phyloP scores from a whole-genome alignment of 345 rosid species.

The Euphorbia tirucalli region DNA sequence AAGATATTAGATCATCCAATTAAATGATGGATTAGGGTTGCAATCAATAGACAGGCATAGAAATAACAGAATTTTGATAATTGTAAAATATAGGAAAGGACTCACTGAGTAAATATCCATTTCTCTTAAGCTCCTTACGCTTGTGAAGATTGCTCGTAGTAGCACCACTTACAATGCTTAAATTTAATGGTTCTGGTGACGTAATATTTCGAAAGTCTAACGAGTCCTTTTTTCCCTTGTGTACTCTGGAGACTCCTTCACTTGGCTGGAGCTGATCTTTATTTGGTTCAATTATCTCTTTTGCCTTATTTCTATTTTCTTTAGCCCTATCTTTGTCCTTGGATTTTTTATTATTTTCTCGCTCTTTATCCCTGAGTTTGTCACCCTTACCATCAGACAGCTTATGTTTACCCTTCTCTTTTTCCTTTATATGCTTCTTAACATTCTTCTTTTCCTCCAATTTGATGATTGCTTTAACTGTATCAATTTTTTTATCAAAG shows the following conservation, averaged over 20 bases:
- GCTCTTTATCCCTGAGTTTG: constrained; percentile 30
- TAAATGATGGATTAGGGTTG: constrained; percentile 15
- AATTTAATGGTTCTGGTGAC: constrained; percentile 20
- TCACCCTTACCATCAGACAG: constrained; percentile 31
- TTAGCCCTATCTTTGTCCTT: constrained; percentile 38
- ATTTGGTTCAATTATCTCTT: constrained; percentile 31
- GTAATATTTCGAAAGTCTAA: constrained; percentile 20
- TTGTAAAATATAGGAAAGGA: constrained; percentile 26
- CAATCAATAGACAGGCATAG: constrained; percentile 22
- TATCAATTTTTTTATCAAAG: constrained; percentile 30
- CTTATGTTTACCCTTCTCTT: constrained; percentile 36
- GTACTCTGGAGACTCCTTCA: constrained; percentile 16
- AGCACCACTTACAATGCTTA: constrained; percentile 11
- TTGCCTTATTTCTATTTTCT: constrained; percentile 38
- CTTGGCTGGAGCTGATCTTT: constrained; percentile 36
- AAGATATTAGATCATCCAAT: constrained; percentile 19
- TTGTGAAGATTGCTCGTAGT: constrained; percentile 23
- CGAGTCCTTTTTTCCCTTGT: constrained; percentile 23
- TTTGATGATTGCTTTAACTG: constrained; percentile 31
- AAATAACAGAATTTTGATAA: constrained; percentile 13
- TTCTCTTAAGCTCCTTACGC: constrained; percentile 24
- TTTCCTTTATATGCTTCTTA: constrained; percentile 34
- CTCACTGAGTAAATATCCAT: constrained; percentile 37
- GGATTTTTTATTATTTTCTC: constrained; percentile 30
- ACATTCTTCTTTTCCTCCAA: constrained; percentile 39